Base-by-base conservation (phyloP, 176 grass and related monocot genomes). In the Pontederia paniculata region DNA sequence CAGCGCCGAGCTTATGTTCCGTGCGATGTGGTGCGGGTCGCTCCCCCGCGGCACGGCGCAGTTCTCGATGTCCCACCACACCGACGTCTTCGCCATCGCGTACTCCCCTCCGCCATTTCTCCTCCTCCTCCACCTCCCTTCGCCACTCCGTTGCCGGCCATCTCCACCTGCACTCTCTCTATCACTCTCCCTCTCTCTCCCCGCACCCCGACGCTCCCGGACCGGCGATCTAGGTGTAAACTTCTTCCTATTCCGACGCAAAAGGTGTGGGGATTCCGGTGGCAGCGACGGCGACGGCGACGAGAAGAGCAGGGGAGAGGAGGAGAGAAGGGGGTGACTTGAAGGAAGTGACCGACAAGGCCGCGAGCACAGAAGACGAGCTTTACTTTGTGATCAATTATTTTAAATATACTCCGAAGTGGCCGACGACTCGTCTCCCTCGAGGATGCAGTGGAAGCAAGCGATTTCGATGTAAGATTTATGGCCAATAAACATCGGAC, bases 1-100 rank as follows among this genome's bases (percentile, higher is more conserved):
- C 74, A 98, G 78, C 42, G 93, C 83, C 28, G 83, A 81, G 71
- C 83, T 98, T 73, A 98, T 84, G 71, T 97, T 97, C 74, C 84
- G 86, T 12, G 80, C 93, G 74, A 97, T 84, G 63, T 78, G 68
- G 72, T 97, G 70, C 12, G 93, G 45, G 51, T 97, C 80, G 68
- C 71, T 76, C 31, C 0, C 21, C 54, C 72, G 76, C 7, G 91
- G 91, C 22, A 97, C 91, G 2, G 76, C 68, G 65, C 91, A 97
- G 55, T 97, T 97, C 77, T 97, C 91, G 74, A 97, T 97, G 80
- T 97, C 91, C 91, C 91, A 90, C 91, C 91, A 97, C 19, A 97
- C 91, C 12, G 91, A 88, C 63, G 85, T 97, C 77, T 89, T 97
- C 60, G 55, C 80, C 59, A 58, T 50, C 20, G 74, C 52, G 74